Conservation (phyloP, 192 early-diverging fungal species). For the Backusella tarrabulga region DNA sequence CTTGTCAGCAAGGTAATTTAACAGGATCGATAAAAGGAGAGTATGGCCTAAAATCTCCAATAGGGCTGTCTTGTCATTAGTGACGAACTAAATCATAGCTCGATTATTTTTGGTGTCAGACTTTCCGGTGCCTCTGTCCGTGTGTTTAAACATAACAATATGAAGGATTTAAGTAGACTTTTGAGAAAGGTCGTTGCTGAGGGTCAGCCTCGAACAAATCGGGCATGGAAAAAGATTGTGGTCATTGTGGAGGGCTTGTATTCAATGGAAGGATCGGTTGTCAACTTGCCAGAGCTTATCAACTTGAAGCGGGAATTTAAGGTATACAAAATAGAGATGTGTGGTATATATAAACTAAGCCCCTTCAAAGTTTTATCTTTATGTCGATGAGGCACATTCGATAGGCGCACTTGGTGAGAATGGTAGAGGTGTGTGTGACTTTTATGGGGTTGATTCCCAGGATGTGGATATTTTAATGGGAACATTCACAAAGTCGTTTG, state of each 20-base stretch:
- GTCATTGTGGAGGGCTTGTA: conserved; percentile 89
- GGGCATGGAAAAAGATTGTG: conserved; percentile 94
- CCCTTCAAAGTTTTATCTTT: conserved; percentile 70
- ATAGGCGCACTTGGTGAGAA: conserved; percentile 87
- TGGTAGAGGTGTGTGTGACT: conserved; percentile 89
- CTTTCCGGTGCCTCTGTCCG: conserved; percentile 78
- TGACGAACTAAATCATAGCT: conserved; percentile 89
- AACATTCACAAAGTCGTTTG: conserved; percentile 92
- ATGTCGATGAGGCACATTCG: conserved; percentile 91
- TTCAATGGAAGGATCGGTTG: conserved; percentile 90
- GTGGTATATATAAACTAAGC: background rate
- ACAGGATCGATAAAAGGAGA: background rate
- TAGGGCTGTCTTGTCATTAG: conserved; percentile 81
- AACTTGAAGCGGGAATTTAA: conserved; percentile 83
- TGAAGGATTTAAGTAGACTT: conserved; percentile 63
- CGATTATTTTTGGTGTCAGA: conserved; percentile 80
- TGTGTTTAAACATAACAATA: conserved; percentile 87
- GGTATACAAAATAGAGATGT: conserved; percentile 7
- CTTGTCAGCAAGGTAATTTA: conserved; percentile 50
- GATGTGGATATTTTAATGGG: conserved; percentile 90
- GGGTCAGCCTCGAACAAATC: conserved; percentile 88
- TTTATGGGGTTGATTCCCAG: conserved; percentile 76
- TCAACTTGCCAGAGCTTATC: conserved; percentile 75
- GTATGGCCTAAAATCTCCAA: background rate
- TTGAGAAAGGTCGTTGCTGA: conserved; percentile 78